A percentile compares a stretch with the other conserved stretches of the same genome.
Conservation (phyloP, 139 green algal species). For the Haematococcus sp. region DNA sequence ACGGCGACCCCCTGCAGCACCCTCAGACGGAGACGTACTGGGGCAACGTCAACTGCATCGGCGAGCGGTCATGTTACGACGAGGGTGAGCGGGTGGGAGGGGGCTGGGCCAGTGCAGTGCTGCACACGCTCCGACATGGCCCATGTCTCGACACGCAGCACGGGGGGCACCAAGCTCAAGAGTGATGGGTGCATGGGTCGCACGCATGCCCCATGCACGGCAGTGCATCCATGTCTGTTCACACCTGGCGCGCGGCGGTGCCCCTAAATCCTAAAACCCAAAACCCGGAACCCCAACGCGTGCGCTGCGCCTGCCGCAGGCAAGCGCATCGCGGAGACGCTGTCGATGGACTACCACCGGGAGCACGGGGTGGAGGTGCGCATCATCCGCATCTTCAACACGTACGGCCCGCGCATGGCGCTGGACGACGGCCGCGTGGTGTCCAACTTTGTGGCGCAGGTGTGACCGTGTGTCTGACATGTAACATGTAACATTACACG, state of each 20-base stretch:
- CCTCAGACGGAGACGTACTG: slow-evolving; percentile 98
- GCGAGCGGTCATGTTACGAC: slow-evolving; percentile 97
- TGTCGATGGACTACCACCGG: slow-evolving; percentile 95
- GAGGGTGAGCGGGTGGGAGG: slow-evolving; percentile 59
- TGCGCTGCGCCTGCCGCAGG: no score
- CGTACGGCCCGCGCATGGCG: slow-evolving; percentile 96
- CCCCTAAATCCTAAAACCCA: no score
- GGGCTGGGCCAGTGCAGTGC: background rate
- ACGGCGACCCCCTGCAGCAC: slow-evolving; percentile 97
- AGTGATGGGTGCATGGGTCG: no score
- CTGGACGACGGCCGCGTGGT: slow-evolving; percentile 98
- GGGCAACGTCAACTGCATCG: slow-evolving; percentile 99
- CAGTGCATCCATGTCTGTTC: no score
- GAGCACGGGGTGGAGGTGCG: slow-evolving; percentile 84
- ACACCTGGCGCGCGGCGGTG: no score
- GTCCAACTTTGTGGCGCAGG: slow-evolving; percentile 95
- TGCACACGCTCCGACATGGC: background rate
- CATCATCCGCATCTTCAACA: slow-evolving; percentile 99
- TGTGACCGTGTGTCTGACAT: background rate
- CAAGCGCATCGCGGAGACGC: slow-evolving; percentile 96
- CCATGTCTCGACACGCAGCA: background rate
- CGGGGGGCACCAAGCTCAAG: no score
- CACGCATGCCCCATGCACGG: no score
- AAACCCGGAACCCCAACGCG: no score
- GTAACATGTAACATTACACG: background rate